Evolutionary conservation across 306 rosid genomes (phyloP).

Genomic region (Inga oerstediana): DNA sequence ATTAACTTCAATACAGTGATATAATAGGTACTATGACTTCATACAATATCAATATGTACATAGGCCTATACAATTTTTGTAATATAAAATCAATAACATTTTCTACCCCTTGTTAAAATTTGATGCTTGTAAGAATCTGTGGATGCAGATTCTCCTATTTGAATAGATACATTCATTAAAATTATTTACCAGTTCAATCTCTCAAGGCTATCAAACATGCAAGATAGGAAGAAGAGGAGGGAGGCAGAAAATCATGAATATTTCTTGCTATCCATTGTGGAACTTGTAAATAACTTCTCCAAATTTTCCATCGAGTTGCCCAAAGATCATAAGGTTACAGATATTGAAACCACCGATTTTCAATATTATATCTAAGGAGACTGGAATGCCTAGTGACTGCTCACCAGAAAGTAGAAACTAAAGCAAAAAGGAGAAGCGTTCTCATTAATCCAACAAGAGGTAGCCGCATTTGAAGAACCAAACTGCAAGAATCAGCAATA

Average conservation of each 20-base stretch:
- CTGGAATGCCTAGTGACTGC: constrained; percentile 28
- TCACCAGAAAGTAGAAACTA: constrained; percentile 52
- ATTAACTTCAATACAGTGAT: not conserved
- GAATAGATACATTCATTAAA: constrained; percentile 3
- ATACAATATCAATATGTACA: constrained; percentile 2
- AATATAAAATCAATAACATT: not conserved
- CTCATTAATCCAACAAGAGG: constrained; percentile 37
- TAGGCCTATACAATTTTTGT: not conserved
- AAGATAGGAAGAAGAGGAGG: not conserved
- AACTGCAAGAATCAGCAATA: constrained; percentile 37
- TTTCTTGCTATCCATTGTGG: not conserved
- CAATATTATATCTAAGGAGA: constrained; percentile 1
- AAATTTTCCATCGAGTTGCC: not conserved
- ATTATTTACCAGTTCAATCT: constrained; percentile 14
- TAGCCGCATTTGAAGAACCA: constrained; percentile 36
- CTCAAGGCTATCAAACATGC: constrained; percentile 17
- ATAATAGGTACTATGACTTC: not conserved
- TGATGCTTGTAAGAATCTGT: not conserved
- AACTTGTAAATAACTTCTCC: not conserved
- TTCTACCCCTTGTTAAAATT: constrained; percentile 4
- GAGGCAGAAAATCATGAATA: constrained; percentile 1
- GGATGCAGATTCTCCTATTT: not conserved
- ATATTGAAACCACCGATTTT: not conserved
- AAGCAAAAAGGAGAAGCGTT: constrained; percentile 30
- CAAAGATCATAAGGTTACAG: constrained; percentile 10